Evolutionary conservation across 176 grass and related monocot genomes (phyloP), one percentile per base, ranked within the genome.

Genomic region (Hordeum marinum): DNA sequence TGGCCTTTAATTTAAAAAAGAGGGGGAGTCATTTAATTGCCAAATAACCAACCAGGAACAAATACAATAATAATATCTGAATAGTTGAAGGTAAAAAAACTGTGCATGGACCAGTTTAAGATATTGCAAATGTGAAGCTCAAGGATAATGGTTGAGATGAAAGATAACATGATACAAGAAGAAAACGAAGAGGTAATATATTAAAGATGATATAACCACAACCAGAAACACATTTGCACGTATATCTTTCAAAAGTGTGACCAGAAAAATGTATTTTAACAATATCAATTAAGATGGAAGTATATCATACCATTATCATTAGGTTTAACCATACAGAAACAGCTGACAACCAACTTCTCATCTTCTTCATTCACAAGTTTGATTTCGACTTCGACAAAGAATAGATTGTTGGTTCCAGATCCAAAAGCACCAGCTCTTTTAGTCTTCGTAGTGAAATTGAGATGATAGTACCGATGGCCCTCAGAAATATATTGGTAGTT

Each of bases 361-460:
- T 3, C 1, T 64, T 34, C 17, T 32, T 9, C 14, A 31, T 21
- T 13, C 24, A 4, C 42, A 7, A 31, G 3, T 43, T 6, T 7
- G 7, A 74, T 36, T 63, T 62, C 55, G 60, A 69, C 54, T 63
- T 73, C 68, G 60, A 39, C 81, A 35, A 74, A 83, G 37, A 83
- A 83, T 24, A 45, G 39, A 9, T 62, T 63, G 14, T 23, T 24
- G 11, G 24, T 14, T 15, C 7, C 29, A 35, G 14, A 68, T 17
- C 26, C 29, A 35, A 7, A 29, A 35, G 12, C 13, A 32, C 8
- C 31, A 68, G 12, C 31, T 34, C 14, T 20, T 35, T 31, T 36
- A 34, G 68, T 46, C 42, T 67, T 80, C 26, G 78, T 80, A 50
- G 9, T 80, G 42, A 80, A 67, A 42, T 67, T 80, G 62, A 67